These are phyloP conservation scores for Irpex lacteus DNA, from an alignment of 1,284 basidiomycete genomes.

Conservation along the genomic window DNA sequence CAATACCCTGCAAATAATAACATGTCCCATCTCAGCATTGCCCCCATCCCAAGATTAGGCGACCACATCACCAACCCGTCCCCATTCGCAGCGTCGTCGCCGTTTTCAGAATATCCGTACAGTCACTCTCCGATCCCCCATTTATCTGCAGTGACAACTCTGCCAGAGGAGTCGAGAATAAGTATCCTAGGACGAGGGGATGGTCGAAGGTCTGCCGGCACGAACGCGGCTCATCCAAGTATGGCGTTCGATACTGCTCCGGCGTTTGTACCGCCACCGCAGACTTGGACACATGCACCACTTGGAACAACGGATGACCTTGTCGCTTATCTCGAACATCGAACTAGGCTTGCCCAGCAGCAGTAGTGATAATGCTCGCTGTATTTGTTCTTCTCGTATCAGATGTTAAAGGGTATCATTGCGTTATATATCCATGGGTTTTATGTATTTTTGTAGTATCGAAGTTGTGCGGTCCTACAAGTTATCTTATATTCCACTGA, in stretches of 20 bases:
- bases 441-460: not conserved
- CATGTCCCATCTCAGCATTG: not conserved
- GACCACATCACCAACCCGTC: conserved; percentile 15
- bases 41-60: not conserved
- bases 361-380: conserved; percentile 3
- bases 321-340: conserved; percentile 24
- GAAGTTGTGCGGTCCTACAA: not conserved
- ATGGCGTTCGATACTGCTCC: conserved; percentile 8
- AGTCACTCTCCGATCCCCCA: conserved; percentile 5
- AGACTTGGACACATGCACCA: conserved; percentile 12
- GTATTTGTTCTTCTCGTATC: not conserved
- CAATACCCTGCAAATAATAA: not conserved
- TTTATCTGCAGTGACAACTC: not conserved
- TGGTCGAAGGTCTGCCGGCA: not conserved
- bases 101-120: conserved; percentile 6
- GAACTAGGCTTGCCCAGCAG: conserved; percentile 21
- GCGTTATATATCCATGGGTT: not conserved
- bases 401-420: too few relatives aligned
- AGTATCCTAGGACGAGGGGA: not conserved
- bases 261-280: conserved; percentile 4
- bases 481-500: not conserved
- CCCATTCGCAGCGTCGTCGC: conserved; percentile 11
- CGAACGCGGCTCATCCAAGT: not conserved
- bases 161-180: not conserved
- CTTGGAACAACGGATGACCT: conserved; percentile 27